These are phyloP conservation scores for Scheffersomyces quercinus DNA, from an alignment of 1,139 yeast genomes.

Conservation along the genomic window DNA sequence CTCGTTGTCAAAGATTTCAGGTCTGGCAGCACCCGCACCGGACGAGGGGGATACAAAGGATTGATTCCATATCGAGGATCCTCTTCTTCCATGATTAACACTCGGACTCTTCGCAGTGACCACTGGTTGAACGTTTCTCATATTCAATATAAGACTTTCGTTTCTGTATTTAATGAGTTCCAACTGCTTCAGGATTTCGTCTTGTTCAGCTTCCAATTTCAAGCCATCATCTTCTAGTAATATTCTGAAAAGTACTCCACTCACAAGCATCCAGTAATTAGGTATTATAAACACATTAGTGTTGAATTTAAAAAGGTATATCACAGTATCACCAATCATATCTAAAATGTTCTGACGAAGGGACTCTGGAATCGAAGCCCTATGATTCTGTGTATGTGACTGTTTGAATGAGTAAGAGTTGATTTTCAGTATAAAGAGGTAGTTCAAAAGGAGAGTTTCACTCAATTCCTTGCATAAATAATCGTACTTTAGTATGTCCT, in stretches of 20 bases:
- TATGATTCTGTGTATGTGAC: constrained; percentile 1
- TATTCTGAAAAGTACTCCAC: constrained; percentile 41
- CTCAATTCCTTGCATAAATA: constrained; percentile 61
- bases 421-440: constrained; percentile 34
- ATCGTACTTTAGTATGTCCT: constrained; percentile 54
- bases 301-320: constrained; percentile 56
- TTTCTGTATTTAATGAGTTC: constrained; percentile 66
- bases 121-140: constrained; percentile 10
- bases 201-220: constrained; percentile 14
- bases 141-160: constrained; percentile 66
- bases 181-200: constrained; percentile 49
- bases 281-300: constrained; percentile 80
- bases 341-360: constrained; percentile 24
- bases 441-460: constrained; percentile 50
- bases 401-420: constrained; percentile 1
- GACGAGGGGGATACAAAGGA: background rate
- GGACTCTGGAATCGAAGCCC: constrained; percentile 6
- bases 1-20: constrained; percentile 4
- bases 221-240: constrained; percentile 17
- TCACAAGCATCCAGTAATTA: constrained; percentile 64
- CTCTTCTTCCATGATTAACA: background rate
- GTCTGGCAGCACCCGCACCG: background rate
- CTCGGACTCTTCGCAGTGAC: background rate
- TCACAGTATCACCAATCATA: constrained; percentile 35
- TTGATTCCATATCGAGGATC: background rate